phyloP scores from a whole-genome alignment of 371 early-diverging fungal genomes.

The Mucor racemosus region DNA sequence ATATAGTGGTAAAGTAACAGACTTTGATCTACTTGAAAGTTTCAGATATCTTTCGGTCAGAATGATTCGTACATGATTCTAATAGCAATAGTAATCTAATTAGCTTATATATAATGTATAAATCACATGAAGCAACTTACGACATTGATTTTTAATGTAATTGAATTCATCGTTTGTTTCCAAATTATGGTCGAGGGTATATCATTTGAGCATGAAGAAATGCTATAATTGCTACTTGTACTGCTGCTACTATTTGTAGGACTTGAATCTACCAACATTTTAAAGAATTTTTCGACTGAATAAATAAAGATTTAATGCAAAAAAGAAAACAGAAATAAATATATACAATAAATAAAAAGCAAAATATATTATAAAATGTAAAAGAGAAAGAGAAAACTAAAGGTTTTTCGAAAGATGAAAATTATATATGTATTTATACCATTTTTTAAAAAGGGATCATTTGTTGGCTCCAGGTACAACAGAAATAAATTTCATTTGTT shows the following conservation, averaged over 20 bases:
- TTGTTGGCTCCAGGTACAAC: not conserved
- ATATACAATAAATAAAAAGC: not conserved
- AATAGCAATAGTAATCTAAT: not conserved
- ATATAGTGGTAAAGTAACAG: conserved; percentile 18
- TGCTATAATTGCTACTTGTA: not conserved
- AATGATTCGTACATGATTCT: conserved; percentile 14
- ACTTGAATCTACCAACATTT: conserved; percentile 7
- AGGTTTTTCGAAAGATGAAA: not conserved
- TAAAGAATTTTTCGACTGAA: not conserved
- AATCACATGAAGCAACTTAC: not conserved
- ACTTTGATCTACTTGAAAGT: not conserved
- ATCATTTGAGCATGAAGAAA: not conserved
- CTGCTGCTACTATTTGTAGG: not conserved
- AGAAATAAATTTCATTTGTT: not conserved
- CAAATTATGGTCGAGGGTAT: conserved; percentile 24
- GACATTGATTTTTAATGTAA: conserved; percentile 22
- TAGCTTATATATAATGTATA: no score
- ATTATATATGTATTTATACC: conserved; percentile 10
- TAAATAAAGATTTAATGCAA: not conserved
- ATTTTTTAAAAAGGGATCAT: not conserved
- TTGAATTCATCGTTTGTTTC: conserved; percentile 26
- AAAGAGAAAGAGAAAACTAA: not conserved
- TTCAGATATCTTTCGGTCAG: conserved; percentile 12
- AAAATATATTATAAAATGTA: not conserved
- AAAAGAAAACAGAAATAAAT: not conserved